Evolutionary conservation across 176 grass and related monocot species (phyloP).

Genomic region (Elymus sibiricus): DNA sequence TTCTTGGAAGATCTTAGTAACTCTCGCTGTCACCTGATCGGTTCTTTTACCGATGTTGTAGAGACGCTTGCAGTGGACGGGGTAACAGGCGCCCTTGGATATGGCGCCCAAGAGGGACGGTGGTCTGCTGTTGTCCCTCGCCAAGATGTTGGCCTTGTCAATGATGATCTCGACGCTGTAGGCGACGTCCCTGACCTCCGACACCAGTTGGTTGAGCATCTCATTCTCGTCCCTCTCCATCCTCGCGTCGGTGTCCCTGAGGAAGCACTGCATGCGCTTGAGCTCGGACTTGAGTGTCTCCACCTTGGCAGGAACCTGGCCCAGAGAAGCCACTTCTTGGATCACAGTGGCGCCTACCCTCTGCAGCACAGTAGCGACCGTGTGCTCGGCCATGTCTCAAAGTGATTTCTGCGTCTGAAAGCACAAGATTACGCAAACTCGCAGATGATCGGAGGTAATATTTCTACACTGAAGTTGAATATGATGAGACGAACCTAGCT

Average conservation of each 20-base stretch:
- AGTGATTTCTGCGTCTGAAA: not conserved
- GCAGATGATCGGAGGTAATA: not conserved
- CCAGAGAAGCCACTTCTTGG: not conserved
- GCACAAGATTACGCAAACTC: not conserved
- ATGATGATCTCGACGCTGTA: not conserved
- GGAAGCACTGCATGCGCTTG: conserved; percentile 10
- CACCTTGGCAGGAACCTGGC: conserved; percentile 4
- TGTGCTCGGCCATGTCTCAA: not conserved
- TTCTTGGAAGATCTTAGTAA: not conserved
- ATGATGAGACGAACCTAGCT: too few species aligned
- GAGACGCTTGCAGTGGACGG: not conserved
- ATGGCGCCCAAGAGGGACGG: not conserved
- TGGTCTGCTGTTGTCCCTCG: not conserved
- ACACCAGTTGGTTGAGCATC: conserved; percentile 3
- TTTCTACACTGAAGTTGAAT: not conserved
- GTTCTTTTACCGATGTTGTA: not conserved
- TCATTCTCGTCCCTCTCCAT: conserved; percentile 1
- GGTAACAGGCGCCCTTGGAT: not conserved
- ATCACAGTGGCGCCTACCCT: not conserved
- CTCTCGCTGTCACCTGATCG: not conserved
- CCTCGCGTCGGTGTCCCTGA: not conserved
- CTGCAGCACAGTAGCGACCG: not conserved
- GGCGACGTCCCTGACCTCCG: conserved; percentile 8
- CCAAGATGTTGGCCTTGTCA: not conserved
- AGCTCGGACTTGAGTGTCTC: conserved; percentile 1